A percentile compares a stretch with the other conserved stretches of the same genome.
phyloP scores from a whole-genome alignment of 129 eudicot genomes.

The Dittrichia graveolens region DNA sequence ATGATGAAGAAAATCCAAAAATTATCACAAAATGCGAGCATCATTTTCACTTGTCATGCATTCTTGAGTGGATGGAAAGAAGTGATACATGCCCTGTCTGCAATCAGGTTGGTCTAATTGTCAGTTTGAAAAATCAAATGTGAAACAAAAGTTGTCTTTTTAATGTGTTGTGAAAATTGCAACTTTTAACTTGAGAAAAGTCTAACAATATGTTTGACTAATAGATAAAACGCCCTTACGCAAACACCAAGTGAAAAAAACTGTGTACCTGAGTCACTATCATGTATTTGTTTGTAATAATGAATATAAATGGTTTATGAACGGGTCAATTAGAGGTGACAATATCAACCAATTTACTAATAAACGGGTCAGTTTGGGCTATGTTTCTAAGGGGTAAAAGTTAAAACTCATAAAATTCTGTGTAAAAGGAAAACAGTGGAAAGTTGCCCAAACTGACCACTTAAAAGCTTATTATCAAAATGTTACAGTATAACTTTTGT shows the following conservation, averaged over 20 bases:
- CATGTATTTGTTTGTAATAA: neutral
- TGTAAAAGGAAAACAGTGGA: too few species aligned
- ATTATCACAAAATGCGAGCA: constrained; percentile 87
- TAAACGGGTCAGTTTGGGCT: neutral
- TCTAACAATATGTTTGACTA: neutral
- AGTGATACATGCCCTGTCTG: constrained; percentile 94
- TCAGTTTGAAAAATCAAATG: constrained; percentile 10
- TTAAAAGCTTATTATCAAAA: neutral
- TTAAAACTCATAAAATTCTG: too few species aligned
- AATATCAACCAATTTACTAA: neutral
- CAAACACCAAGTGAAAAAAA: neutral
- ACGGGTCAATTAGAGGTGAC: neutral
- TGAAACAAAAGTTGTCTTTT: neutral
- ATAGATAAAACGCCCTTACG: neutral
- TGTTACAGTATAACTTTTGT: neutral
- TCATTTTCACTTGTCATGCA: constrained; percentile 94
- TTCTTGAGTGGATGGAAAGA: constrained; percentile 98
- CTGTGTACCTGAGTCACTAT: neutral
- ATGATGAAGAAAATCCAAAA: constrained; percentile 89
- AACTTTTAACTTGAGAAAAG: neutral
- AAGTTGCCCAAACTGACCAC: too few species aligned
- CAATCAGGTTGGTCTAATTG: constrained; percentile 58
- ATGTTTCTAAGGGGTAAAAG: neutral
- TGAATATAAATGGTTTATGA: neutral
- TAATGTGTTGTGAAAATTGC: neutral